Evolutionary conservation across 2,329 filamentous ascomycete genomes (phyloP), one percentile per base, ranked within the genome.

Genomic region (Colletotrichum tamarilloi): DNA sequence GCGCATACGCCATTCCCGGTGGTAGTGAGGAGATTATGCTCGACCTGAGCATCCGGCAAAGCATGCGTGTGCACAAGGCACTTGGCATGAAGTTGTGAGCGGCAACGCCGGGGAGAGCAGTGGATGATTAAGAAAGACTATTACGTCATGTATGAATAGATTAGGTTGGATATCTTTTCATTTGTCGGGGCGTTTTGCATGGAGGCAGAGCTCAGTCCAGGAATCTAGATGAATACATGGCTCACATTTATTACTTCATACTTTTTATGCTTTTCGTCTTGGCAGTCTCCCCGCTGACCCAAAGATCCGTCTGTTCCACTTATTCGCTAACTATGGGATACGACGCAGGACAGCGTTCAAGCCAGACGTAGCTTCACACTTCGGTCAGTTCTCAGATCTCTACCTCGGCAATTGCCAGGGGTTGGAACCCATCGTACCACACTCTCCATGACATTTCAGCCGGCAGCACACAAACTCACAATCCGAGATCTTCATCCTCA

Each of bases 1-100:
- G 97, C 78, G 97, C 97, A 0, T 98, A 99, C 83, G 96, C 97
- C 75, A 96, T 99, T 77, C 97, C 97, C 3, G 97, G 97, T 79
- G 97, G 97, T 28, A 95, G 92, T 77, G 96, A 99, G 86, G 97
- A 99, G 89, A 99, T 99, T 77, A 99, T 99, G 97, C 87, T 98
- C 77, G 97, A 99, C 83, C 84, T 99, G 80, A 97, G 94, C 85
- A 97, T 99, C 83, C 89, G 96, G 78, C 95, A 98, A 88, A 93
- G 92, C 75, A 82, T 98, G 87, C 92, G 91, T 82, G 97, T 99
- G 68, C 94, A 95, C 78, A 92, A 98, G 89, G 92, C 92, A 75
- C 87, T 98, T 82, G 97, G 97, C 11, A 98, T 98, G 96, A 99
- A 98, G 89, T 82, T 99, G 82, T 98, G 92, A 81, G 49, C 28